These are phyloP conservation scores for Candida succiphila DNA, from an alignment of 805 yeast species.

Conservation along the genomic window DNA sequence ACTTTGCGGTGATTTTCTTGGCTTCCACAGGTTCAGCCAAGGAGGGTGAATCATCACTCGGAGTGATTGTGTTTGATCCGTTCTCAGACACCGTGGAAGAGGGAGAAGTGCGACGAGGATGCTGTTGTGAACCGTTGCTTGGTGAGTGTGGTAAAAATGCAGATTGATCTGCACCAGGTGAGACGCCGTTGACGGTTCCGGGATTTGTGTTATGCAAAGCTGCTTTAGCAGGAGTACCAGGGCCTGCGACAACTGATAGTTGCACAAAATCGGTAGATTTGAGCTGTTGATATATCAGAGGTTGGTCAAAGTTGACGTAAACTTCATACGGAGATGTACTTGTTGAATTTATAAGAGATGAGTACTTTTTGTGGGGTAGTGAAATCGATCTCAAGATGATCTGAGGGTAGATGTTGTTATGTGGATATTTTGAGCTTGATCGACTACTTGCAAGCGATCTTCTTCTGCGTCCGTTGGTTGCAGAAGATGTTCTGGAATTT, in stretches of 20 bases:
- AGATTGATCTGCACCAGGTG: no score
- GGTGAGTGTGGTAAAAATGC: no score
- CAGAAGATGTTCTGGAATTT: not conserved
- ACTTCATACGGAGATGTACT: constrained; percentile 27
- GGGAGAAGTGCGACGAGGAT: no score
- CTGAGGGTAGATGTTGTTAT: constrained; percentile 19
- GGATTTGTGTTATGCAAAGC: no score
- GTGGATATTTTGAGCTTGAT: constrained; percentile 20
- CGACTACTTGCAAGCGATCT: constrained; percentile 20
- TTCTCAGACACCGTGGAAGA: not conserved
- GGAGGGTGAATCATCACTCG: not conserved
- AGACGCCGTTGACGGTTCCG: no score
- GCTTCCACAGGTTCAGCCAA: constrained; percentile 21
- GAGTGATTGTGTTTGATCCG: not conserved
- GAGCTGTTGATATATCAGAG: constrained; percentile 18
- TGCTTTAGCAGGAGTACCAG: constrained; percentile 24
- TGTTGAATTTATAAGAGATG: not conserved
- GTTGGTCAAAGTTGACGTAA: constrained; percentile 33
- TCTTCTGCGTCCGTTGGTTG: constrained; percentile 6
- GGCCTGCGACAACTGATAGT: constrained; percentile 45
- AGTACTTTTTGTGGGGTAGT: constrained; percentile 38
- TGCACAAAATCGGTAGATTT: constrained; percentile 33
- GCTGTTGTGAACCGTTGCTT: no score
- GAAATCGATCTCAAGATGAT: constrained; percentile 44
- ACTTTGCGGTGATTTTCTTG: constrained; percentile 38